A percentile compares a stretch with the other conserved stretches of the same genome.
These are phyloP conservation scores for Hericium alpestre DNA, from an alignment of 768 basidiomycete species.

Conservation along the genomic window DNA sequence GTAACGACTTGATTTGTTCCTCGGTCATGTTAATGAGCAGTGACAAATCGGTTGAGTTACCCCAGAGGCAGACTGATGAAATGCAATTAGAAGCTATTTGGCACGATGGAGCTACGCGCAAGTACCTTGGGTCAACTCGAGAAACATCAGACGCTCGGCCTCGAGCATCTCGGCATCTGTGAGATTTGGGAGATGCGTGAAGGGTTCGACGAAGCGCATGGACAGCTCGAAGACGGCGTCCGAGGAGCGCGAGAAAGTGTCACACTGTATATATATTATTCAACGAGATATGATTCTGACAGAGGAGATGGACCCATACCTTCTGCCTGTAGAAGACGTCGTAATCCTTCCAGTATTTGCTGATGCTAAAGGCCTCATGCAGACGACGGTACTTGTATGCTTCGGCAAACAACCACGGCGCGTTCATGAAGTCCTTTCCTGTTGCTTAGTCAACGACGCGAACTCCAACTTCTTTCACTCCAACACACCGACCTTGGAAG, in stretches of 20 bases:
- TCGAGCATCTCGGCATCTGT: constrained; percentile 50
- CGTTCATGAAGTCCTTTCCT: constrained; percentile 91
- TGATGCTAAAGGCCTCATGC: constrained; percentile 86
- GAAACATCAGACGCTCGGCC: constrained; percentile 76
- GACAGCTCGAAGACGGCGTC: constrained; percentile 94
- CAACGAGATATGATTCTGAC: too few species aligned
- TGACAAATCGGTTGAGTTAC: constrained; percentile 92
- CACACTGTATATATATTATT: constrained; percentile 42
- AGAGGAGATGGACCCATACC: constrained; percentile 22
- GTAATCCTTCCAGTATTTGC: constrained; percentile 82
- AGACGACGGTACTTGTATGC: constrained; percentile 89
- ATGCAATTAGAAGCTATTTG: background rate
- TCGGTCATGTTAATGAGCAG: constrained; percentile 96
- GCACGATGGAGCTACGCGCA: background rate
- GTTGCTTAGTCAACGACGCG: background rate
- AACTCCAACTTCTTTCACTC: background rate
- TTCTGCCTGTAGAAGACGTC: constrained; percentile 96
- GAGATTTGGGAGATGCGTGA: constrained; percentile 45
- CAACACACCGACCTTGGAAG: constrained; percentile 58
- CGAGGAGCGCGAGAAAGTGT: constrained; percentile 86
- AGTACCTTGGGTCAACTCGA: constrained; percentile 83
- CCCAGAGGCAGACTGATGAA: constrained; percentile 82
- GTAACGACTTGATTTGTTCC: constrained; percentile 92
- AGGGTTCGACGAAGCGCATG: constrained; percentile 81
- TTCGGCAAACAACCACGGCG: constrained; percentile 93